Evolutionary conservation across 2,329 filamentous ascomycete genomes (phyloP), one percentile per base, ranked within the genome.

Genomic region (Paraphoma chrysanthemicola): DNA sequence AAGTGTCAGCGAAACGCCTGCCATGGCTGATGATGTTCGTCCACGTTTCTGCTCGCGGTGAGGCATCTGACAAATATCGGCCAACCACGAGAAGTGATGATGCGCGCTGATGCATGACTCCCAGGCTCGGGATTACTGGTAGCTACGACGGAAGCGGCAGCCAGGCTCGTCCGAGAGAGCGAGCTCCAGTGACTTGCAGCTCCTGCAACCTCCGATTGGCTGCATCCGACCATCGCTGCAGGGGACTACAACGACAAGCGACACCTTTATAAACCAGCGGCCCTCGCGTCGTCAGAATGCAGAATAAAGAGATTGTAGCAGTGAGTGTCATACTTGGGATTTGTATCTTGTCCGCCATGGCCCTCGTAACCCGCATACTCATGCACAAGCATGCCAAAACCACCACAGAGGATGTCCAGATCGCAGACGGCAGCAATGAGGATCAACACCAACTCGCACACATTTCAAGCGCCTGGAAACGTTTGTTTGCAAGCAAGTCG

Each of bases 181-280:
- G 53, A 54, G 51, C 36, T 33, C 48, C 44, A 48, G 54, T 57
- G 54, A 60, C 56, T 57, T 48, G 62, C 60, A 52, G 44, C 62
- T 70, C 69, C 60, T 59, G 61, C 57, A 43, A 10, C 33, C 52
- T 69, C 69, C 69, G 69, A 71, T 71, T 70, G 66, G 69, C 48
- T 51, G 50, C 57, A 51, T 38, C 18, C 42, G 16, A 18, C 51
- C 51, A 53, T 48, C 39, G 39, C n/a, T 42, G 39, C 16, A 59
- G 57, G 57, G 60, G 11, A 29, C 54, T 56, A 62, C 56, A 42
- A 49, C 46, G 59, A 62, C 56, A 62, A 58, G 59, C 51, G 31
- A 60, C 59, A 54, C 48, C 53, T 56, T 48, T 64, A 70, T 66
- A 68, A 60, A 54, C 41, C 54, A 9, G 51, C 36, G 44, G 16